These are phyloP conservation scores for Dryadomyces quercus-mongolicae DNA, from an alignment of 2,329 filamentous ascomycete genomes.

Conservation along the genomic window DNA sequence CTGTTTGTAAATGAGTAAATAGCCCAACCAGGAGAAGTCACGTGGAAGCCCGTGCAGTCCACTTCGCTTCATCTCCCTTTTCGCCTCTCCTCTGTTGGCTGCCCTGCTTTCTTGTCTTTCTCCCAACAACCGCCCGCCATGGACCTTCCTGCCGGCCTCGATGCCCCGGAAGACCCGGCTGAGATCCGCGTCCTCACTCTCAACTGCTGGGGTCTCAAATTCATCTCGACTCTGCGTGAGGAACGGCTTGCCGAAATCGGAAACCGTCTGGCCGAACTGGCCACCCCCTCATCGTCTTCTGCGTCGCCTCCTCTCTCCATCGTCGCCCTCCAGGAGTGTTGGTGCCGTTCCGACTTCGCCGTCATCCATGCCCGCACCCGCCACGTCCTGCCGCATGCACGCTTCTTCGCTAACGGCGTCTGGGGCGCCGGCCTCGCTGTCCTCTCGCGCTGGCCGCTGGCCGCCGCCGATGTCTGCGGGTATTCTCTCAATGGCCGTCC, in stretches of 20 bases:
- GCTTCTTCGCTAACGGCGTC: slow-evolving; percentile 83
- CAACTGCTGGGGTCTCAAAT: slow-evolving; percentile 96
- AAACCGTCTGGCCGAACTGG: slow-evolving; percentile 51
- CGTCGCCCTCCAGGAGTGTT: slow-evolving; percentile 66
- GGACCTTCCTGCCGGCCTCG: neutral
- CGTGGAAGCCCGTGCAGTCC: too few relatives aligned
- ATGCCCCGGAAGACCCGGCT: slow-evolving; percentile 22
- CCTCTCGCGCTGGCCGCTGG: slow-evolving; percentile 83
- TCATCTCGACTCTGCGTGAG: slow-evolving; percentile 63
- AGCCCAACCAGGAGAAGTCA: too few relatives aligned
- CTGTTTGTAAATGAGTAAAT: too few relatives aligned
- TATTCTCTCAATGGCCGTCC: slow-evolving; percentile 92
- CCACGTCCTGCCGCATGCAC: slow-evolving; percentile 71
- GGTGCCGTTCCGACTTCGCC: slow-evolving; percentile 58
- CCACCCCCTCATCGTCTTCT: slow-evolving; percentile 41
- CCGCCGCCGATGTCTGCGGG: slow-evolving; percentile 71
- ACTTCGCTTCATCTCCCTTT: too few relatives aligned
- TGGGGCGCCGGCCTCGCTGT: slow-evolving; percentile 86
- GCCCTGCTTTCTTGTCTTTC: too few relatives aligned
- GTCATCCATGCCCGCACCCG: slow-evolving; percentile 61
- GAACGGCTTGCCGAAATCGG: slow-evolving; percentile 78
- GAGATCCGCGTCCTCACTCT: slow-evolving; percentile 73
- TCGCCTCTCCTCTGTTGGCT: too few relatives aligned
- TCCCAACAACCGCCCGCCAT: neutral
- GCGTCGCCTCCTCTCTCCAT: slow-evolving; percentile 68